Conservation (phyloP, 1,284 basidiomycete genomes). For the Tremellales sp. region DNA sequence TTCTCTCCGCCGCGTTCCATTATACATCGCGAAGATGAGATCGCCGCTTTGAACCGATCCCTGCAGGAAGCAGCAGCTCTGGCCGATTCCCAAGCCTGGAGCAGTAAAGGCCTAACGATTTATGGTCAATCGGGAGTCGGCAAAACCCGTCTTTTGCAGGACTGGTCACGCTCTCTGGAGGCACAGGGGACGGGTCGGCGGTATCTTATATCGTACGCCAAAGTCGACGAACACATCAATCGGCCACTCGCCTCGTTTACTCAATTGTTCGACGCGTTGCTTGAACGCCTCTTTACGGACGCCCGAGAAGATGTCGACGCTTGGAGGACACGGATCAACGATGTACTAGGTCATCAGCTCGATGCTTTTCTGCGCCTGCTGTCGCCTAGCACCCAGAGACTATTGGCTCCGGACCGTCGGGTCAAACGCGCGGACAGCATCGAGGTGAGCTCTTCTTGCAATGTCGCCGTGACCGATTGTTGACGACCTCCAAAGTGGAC, state of each 20-base stretch:
- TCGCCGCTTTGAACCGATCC: constrained; percentile 17
- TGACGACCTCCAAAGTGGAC: constrained; percentile 22
- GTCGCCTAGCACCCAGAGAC: constrained; percentile 21
- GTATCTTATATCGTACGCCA: constrained; percentile 29
- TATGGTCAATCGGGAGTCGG: constrained; percentile 39
- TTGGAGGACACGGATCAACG: constrained; percentile 28
- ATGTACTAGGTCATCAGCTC: constrained; percentile 25
- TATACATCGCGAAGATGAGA: constrained; percentile 29
- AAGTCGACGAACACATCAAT: constrained; percentile 33
- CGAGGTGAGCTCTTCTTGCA: constrained; percentile 8
- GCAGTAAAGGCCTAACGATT: constrained; percentile 18
- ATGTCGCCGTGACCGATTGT: background rate
- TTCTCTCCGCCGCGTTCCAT: constrained; percentile 26
- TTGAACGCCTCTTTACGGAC: constrained; percentile 38
- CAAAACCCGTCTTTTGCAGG: constrained; percentile 32
- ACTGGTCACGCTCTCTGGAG: constrained; percentile 28
- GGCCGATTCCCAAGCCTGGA: background rate
- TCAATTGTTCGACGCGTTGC: constrained; percentile 36
- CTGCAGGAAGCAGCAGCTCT: constrained; percentile 7
- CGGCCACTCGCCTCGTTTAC: constrained; percentile 38
- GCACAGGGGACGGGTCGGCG: constrained; percentile 4
- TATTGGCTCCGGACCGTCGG: constrained; percentile 15
- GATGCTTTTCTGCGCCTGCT: constrained; percentile 32
- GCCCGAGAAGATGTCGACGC: constrained; percentile 30
- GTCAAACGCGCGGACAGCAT: constrained; percentile 5